These are phyloP conservation scores for Quercus alba DNA, from an alignment of 306 rosid genomes.

Conservation along the genomic window DNA sequence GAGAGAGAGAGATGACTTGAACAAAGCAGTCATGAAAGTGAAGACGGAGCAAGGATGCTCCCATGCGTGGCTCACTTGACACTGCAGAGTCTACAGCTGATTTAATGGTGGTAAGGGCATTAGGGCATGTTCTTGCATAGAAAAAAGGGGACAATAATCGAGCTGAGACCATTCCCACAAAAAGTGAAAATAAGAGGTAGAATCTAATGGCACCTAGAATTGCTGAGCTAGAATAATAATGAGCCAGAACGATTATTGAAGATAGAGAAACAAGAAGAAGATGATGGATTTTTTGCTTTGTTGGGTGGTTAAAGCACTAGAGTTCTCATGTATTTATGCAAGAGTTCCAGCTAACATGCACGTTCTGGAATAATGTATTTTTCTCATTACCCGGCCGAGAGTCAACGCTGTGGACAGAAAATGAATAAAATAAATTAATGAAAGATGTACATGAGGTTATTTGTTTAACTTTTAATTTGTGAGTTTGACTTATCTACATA, in stretches of 20 bases:
- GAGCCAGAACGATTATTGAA: not conserved
- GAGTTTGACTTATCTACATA: no score
- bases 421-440: no score
- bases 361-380: no score
- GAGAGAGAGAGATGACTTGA: no score
- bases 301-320: not conserved
- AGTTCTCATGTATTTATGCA: conserved; percentile 12
- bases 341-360: not conserved
- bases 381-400: no score
- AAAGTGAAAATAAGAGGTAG: conserved; percentile 7
- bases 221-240: not conserved
- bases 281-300: not conserved
- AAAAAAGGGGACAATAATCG: conserved; percentile 38
- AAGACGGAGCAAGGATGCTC: no score
- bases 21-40: no score
- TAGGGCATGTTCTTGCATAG: conserved; percentile 50
- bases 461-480: no score
- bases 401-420: no score
- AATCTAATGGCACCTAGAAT: not conserved
- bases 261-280: conserved; percentile 1
- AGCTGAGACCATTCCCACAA: conserved; percentile 38
- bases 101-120: conserved; percentile 48
- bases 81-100: no score
- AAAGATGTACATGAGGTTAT: no score
- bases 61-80: no score